Evolutionary conservation across 2,329 filamentous ascomycete genomes (phyloP).

Genomic region (Fusarium euwallaceae): DNA sequence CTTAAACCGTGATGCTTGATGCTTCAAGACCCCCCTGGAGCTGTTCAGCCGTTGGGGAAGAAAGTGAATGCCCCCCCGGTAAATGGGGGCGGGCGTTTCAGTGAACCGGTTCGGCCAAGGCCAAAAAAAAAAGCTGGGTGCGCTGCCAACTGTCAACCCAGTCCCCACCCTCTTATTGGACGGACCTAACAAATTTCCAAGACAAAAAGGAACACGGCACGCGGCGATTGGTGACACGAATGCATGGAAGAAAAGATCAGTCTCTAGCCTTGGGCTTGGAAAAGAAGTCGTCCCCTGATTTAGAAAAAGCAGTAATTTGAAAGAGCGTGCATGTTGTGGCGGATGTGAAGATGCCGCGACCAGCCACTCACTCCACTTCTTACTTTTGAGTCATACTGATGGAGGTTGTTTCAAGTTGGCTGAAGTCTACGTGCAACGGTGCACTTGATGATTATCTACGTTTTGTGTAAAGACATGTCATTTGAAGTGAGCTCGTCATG

Average conservation of each 20-base stretch:
- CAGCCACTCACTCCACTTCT: background rate
- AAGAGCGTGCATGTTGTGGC: background rate
- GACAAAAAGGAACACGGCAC: slow-evolving; percentile 14
- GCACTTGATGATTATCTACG: background rate
- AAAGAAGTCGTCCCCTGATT: background rate
- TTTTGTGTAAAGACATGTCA: background rate
- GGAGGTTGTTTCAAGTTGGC: background rate
- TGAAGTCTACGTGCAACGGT: background rate
- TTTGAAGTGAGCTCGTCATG: background rate
- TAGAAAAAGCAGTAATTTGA: background rate
- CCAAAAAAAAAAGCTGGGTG: slow-evolving; percentile 3
- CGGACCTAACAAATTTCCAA: slow-evolving; percentile 6
- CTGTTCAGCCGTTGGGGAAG: slow-evolving; percentile 18
- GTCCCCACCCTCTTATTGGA: slow-evolving; percentile 28
- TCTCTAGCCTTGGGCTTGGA: background rate
- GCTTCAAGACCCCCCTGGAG: background rate
- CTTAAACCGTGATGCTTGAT: no score
- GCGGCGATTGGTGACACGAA: slow-evolving; percentile 28
- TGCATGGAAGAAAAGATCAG: slow-evolving; percentile 7
- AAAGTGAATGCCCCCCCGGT: background rate
- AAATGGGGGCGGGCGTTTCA: background rate
- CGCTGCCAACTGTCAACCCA: slow-evolving; percentile 38
- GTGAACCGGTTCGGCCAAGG: slow-evolving; percentile 27
- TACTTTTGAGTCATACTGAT: background rate
- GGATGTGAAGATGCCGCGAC: background rate